These are phyloP conservation scores for Penicillium griseofulvum DNA, from an alignment of 2,329 filamentous ascomycete species.

Conservation along the genomic window DNA sequence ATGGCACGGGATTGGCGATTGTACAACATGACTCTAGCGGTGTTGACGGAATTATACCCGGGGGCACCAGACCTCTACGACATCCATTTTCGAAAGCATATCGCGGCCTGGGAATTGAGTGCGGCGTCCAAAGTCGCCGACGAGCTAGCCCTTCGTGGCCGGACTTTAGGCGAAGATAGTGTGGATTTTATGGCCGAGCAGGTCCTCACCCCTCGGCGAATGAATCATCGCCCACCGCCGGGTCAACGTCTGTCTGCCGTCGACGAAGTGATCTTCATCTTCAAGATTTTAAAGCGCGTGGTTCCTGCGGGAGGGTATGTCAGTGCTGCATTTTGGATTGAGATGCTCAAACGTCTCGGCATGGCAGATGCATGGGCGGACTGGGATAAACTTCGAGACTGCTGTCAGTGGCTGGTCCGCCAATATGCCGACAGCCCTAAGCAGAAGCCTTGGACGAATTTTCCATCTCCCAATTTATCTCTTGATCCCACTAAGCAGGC, in stretches of 20 bases:
- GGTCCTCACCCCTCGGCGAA: conserved; percentile 31
- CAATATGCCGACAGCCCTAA: conserved; percentile 34
- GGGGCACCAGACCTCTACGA: conserved; percentile 33
- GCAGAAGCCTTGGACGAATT: not conserved
- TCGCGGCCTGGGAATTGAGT: conserved; percentile 33
- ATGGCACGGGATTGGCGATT: conserved; percentile 50
- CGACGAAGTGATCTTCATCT: conserved; percentile 44
- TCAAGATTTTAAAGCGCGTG: conserved; percentile 49
- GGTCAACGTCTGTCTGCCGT: conserved; percentile 31
- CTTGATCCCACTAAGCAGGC: not conserved
- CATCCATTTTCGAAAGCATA: conserved; percentile 41
- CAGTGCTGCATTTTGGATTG: conserved; percentile 51
- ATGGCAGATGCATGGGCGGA: conserved; percentile 48
- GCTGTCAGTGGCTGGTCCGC: conserved; percentile 52
- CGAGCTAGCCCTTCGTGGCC: conserved; percentile 50
- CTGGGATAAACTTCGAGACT: conserved; percentile 51
- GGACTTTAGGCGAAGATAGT: conserved; percentile 45
- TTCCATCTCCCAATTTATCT: not conserved
- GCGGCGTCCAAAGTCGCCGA: conserved; percentile 39
- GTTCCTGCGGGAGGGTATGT: conserved; percentile 47
- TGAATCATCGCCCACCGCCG: conserved; percentile 22
- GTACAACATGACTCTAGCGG: conserved; percentile 56
- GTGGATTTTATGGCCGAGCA: conserved; percentile 44
- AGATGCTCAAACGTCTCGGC: conserved; percentile 59
- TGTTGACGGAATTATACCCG: conserved; percentile 46